Evolutionary conservation across 805 yeast species (phyloP).

Genomic region (Lipomyces starkeyi): DNA sequence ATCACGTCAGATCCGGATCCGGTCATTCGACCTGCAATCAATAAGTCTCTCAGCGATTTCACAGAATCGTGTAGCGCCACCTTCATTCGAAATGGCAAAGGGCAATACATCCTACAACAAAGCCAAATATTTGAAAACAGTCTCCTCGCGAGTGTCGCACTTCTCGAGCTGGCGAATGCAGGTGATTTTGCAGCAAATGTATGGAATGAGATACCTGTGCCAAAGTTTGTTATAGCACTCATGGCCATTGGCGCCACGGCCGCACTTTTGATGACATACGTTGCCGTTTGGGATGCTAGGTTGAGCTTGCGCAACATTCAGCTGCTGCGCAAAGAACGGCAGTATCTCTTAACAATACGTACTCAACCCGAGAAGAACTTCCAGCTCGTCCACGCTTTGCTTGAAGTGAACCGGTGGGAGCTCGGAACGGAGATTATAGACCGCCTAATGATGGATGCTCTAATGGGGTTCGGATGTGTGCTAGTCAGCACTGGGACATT

Average conservation of each 20-base stretch:
- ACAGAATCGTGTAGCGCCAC: no score
- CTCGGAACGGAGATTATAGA: conserved; percentile 1
- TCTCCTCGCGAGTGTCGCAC: not conserved
- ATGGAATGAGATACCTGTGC: conserved; percentile 4
- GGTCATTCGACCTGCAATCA: no score
- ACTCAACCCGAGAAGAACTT: not conserved
- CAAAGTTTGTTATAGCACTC: not conserved
- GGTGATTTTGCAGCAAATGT: conserved; percentile 6
- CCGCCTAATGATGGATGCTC: not conserved
- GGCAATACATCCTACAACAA: not conserved
- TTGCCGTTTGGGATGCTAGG: not conserved
- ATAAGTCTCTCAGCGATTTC: no score
- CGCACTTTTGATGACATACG: not conserved
- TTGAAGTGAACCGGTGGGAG: conserved; percentile 2
- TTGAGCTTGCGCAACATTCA: not conserved
- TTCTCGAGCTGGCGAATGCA: conserved; percentile 5
- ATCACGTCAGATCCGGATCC: no score
- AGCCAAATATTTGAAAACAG: not conserved
- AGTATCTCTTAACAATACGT: not conserved
- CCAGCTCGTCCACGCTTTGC: not conserved
- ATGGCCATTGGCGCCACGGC: not conserved
- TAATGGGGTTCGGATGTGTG: not conserved
- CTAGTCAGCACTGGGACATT: not conserved
- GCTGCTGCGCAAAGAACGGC: conserved; percentile 1
- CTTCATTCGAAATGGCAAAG: not conserved